Evolutionary conservation across 768 basidiomycete genomes (phyloP).

Genomic region (Auricularia cornea): DNA sequence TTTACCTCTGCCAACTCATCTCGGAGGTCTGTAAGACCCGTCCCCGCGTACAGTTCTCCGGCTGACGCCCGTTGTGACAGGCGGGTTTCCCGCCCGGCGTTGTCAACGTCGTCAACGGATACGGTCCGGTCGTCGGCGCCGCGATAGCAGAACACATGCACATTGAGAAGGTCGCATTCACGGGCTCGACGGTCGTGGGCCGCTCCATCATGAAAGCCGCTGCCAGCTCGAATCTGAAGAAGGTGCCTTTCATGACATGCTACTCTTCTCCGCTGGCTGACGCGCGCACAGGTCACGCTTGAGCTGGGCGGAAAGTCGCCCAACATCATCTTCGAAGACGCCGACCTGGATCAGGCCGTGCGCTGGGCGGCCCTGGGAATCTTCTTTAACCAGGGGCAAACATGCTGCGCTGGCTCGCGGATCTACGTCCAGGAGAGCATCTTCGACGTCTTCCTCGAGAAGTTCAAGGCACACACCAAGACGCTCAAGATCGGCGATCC

Average conservation of each 20-base stretch:
- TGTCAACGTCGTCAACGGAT: too few species aligned
- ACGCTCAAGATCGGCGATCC: too few species aligned
- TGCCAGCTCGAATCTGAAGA: too few species aligned
- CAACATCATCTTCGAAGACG: too few species aligned
- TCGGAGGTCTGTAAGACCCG: too few species aligned
- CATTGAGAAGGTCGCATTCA: constrained; percentile 93
- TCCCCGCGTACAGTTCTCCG: too few species aligned
- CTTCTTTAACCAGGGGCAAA: constrained; percentile 48
- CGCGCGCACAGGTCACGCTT: constrained; percentile 22
- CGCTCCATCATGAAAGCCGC: constrained; percentile 88
- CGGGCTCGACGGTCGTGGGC: constrained; percentile 85
- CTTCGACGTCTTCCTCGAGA: too few species aligned
- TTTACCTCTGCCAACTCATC: too few species aligned
- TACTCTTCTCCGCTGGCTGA: constrained; percentile 91
- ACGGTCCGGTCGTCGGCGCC: constrained; percentile 85
- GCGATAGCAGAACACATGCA: constrained; percentile 74
- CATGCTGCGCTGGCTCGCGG: constrained; percentile 88
- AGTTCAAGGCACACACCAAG: too few species aligned
- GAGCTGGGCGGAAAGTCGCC: constrained; percentile 29
- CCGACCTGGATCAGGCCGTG: constrained; percentile 78
- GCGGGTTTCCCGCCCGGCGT: constrained; percentile 62
- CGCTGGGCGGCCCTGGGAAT: constrained; percentile 3
- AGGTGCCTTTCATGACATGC: constrained; percentile 89
- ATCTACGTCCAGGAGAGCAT: constrained; percentile 81
- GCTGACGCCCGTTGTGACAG: too few species aligned